A percentile compares a stretch with the other conserved stretches of the same genome.
These are phyloP conservation scores for Peronospora farinosa DNA, from an alignment of 352 stramenopile species.

Conservation along the genomic window DNA sequence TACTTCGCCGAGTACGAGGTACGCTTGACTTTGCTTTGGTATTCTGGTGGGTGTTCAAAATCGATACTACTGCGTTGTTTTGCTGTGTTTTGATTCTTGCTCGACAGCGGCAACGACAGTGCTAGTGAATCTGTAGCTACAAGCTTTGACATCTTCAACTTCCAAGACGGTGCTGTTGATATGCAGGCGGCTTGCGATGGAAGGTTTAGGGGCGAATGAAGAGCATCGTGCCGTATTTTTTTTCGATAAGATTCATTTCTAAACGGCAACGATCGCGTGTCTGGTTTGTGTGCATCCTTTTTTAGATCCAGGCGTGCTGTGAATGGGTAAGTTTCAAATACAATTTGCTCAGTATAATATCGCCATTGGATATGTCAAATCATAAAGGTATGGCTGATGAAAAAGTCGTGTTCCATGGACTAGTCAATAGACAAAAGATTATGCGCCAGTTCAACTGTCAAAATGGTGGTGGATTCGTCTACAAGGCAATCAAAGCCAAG, in stretches of 20 bases:
- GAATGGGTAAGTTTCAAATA: not conserved
- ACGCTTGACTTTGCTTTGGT: not conserved
- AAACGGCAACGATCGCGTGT: not conserved
- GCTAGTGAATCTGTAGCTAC: not conserved
- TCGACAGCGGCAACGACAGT: conserved; percentile 3
- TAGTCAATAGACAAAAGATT: too few relatives aligned
- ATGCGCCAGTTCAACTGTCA: too few relatives aligned
- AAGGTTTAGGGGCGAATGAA: not conserved
- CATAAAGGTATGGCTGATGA: too few relatives aligned
- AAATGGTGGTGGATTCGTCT: too few relatives aligned
- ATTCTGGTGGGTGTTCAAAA: not conserved
- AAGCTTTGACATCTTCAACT: not conserved
- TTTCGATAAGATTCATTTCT: too few relatives aligned
- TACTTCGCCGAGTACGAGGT: conserved; percentile 6
- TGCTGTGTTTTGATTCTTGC: not conserved
- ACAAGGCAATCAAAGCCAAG: too few relatives aligned
- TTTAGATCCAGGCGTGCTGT: not conserved
- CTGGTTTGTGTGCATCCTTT: not conserved
- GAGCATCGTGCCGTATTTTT: not conserved
- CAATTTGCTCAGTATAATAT: not conserved
- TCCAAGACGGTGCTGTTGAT: not conserved
- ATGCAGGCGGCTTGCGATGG: not conserved
- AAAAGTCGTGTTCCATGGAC: too few relatives aligned
- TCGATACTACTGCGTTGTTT: not conserved
- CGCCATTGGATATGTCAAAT: not conserved